Evolutionary conservation across 306 rosid species (phyloP), one percentile per base, ranked within the genome.

Genomic region (Echinosophora koreensis): DNA sequence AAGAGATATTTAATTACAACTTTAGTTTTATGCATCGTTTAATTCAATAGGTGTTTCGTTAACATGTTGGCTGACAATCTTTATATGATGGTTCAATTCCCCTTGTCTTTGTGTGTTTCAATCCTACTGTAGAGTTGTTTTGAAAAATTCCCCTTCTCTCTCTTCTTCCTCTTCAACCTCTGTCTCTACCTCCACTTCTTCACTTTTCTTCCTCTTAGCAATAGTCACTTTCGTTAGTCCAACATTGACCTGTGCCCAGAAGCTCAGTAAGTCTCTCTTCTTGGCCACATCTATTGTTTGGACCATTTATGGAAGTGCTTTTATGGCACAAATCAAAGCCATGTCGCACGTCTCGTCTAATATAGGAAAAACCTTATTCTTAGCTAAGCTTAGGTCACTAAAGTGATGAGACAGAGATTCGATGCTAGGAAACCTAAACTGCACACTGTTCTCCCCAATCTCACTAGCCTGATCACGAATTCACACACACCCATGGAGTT

Each of bases 351-450:
- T 85, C 74, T 92, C 93, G 55, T 89, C 89, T 8, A 90, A 85
- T 17, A 87, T 77, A 18, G 97, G 98, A 42, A 85, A 78, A 82
- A 69, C 81, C 77, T 87, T 86, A 13, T 63, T 85, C 1, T 69
- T 71, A 27, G 76, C 80, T 5, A 50, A 64, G 77, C 46, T 81
- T 14, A 54, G 67, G 51, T 84, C 71, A 41, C 77, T 72, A 75
- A 92, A 79, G 59, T 86, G 89, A 44, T 84, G 66, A 4, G 89
- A 84, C 12, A 92, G 96, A 57, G 98, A 87, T 41, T 79, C 74
- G 8, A 87, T 50, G 83, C 92, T 90, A 3, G 98, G 96, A 66
- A 87, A 91, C 80, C 94, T 86, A 69, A 88, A 42, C 1, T 90
- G 82, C 15, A 90, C 86, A 14, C 77, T 80, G 58, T 69, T 37